These are phyloP conservation scores for Aspergillus aculeatinus DNA, from an alignment of 2,329 filamentous ascomycete species.

Conservation along the genomic window DNA sequence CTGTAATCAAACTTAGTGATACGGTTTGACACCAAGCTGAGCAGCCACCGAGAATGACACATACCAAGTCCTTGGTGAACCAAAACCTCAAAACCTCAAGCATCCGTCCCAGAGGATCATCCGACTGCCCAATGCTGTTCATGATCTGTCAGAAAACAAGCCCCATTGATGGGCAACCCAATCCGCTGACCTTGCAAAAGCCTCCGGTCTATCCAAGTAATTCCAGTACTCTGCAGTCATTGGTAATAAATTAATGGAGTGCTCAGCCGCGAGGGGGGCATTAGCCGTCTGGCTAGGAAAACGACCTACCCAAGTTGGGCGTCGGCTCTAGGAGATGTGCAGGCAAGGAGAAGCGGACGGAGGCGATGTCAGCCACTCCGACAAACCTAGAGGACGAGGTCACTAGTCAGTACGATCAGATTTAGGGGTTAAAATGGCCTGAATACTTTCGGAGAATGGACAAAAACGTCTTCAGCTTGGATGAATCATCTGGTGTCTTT, in stretches of 20 bases:
- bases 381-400: constrained; percentile 67
- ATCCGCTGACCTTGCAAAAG: constrained; percentile 65
- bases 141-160: constrained; percentile 38
- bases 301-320: constrained; percentile 71
- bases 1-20: constrained; percentile 38
- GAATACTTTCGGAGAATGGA: constrained; percentile 79
- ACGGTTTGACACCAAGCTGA: not conserved
- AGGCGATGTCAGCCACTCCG: constrained; percentile 90
- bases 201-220: constrained; percentile 91
- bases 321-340: constrained; percentile 94
- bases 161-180: constrained; percentile 18
- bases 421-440: not conserved
- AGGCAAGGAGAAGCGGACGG: constrained; percentile 92
- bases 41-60: constrained; percentile 12
- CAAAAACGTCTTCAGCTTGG: constrained; percentile 85
- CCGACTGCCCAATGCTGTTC: constrained; percentile 74
- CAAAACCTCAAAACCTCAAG: constrained; percentile 92
- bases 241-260: constrained; percentile 15
- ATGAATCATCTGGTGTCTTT: constrained; percentile 71
- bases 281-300: not conserved
- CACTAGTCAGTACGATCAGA: constrained; percentile 4
- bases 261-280: not conserved
- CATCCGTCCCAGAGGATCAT: constrained; percentile 90
- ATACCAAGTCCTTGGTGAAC: constrained; percentile 92
- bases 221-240: constrained; percentile 82